Evolutionary conservation across 73 alveolate genomes (phyloP).

Genomic region (Tetrahymena malaccensis): DNA sequence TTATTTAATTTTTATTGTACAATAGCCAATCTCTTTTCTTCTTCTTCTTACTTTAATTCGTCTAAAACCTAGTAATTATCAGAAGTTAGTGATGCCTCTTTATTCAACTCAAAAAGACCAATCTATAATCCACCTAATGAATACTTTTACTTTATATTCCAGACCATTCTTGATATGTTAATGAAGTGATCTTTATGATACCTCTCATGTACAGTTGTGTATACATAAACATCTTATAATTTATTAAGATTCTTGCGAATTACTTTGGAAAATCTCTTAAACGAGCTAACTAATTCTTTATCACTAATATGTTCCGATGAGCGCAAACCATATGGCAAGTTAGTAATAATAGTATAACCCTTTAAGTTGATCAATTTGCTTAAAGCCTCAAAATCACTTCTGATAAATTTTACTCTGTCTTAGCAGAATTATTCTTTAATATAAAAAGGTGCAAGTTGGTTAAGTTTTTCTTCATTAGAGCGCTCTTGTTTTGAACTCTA

Average conservation of each 20-base stretch:
- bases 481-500: background rate
- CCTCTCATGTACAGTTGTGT: background rate
- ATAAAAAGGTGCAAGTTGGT: background rate
- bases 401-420: background rate
- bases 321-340: background rate
- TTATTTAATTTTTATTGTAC: background rate
- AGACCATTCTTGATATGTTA: background rate
- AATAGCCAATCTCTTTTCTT: background rate
- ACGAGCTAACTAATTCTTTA: background rate
- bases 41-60: background rate
- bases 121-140: background rate
- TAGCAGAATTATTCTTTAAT: background rate
- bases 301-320: background rate
- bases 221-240: background rate
- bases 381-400: background rate
- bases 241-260: background rate
- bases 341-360: background rate
- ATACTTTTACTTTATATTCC: background rate
- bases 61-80: background rate
- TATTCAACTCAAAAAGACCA: background rate
- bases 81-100: background rate
- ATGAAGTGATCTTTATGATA: background rate
- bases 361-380: background rate
- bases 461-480: background rate
- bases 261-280: background rate